phyloP scores from a whole-genome alignment of 2,329 filamentous ascomycete genomes.

The Polytolypa hystricis region DNA sequence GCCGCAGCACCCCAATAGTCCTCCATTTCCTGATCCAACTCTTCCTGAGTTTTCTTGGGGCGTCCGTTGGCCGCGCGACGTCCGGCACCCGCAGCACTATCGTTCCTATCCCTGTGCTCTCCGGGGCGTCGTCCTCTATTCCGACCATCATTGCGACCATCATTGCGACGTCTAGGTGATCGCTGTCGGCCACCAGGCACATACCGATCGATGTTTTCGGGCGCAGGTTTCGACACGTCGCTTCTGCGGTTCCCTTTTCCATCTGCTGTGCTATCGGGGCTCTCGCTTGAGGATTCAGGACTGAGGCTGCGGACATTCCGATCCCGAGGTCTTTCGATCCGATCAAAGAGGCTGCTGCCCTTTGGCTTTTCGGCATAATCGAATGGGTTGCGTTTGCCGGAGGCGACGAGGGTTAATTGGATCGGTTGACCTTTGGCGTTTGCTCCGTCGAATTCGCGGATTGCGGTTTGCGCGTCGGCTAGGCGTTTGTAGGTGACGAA shows the following conservation, averaged over 20 bases:
- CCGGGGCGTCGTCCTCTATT: conserved; percentile 38
- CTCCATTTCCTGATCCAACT: conserved; percentile 93
- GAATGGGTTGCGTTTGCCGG: conserved; percentile 35
- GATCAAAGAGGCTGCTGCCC: conserved; percentile 57
- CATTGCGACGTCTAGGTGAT: conserved; percentile 29
- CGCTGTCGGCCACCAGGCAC: conserved; percentile 54
- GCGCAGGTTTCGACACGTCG: conserved; percentile 43
- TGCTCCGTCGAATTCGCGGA: conserved; percentile 74
- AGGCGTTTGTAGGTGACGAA: conserved; percentile 67
- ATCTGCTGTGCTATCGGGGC: conserved; percentile 23
- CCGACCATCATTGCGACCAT: conserved; percentile 47
- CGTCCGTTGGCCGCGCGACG: conserved; percentile 42
- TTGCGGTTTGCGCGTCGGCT: conserved; percentile 61
- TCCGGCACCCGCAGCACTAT: conserved; percentile 19
- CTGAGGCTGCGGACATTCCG: conserved; percentile 33
- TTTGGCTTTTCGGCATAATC: conserved; percentile 39
- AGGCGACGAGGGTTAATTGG: conserved; percentile 55
- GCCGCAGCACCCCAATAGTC: conserved; percentile 63
- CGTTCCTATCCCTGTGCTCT: conserved; percentile 27
- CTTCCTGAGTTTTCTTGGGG: conserved; percentile 76
- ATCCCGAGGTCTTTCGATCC: conserved; percentile 39
- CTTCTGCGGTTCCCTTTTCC: conserved; percentile 41
- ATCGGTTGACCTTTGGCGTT: conserved; percentile 88
- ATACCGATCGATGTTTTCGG: conserved; percentile 67
- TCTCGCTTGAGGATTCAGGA: conserved; percentile 25